Evolutionary conservation across 23 red algal species (phyloP), one percentile per base, ranked within the genome.

Genomic region (Cyanidioschyzon merolae): DNA sequence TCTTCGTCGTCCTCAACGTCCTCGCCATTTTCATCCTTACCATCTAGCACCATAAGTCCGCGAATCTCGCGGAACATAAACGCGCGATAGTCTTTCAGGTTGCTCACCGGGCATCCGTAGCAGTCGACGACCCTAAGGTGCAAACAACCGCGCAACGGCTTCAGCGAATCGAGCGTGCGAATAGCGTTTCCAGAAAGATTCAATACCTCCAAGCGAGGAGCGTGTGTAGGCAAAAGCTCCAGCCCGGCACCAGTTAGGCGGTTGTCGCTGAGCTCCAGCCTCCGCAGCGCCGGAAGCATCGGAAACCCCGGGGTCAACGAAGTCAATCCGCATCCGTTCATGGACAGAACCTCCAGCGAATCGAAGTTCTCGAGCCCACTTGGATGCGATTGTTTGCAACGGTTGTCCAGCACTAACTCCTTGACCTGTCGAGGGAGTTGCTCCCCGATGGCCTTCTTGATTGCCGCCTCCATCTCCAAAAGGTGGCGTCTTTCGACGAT

Each of bases 181-280:
- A 71, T 71, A 7, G 63, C 63, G 63, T 71, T 71, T 12, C 63
- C 63, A 7, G 63, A 71, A 25, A 71, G 63, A 35, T 71, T 71
- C n/a, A 71, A 27, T 27, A 71, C 63, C 32, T 71, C 63, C 63
- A 71, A 71, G n/a, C 63, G 63, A 7, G 63, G 63, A 7, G 63
- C 63, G 63, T 71, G 63, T 35, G 63, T 32, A 25, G 63, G 16
- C 63, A 71, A 35, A 32, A 32, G 21, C 63, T 71, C 63, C 29
- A 71, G 30, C 12, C 63, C 63, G 29, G 63, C 63, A 35, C 63
- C 63, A 71, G 63, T 27, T 3, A 71, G 63, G n/a, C 63, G 63
- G 63, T 71, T 71, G 32, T 71, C 63, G 63, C 63, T 71, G 12
- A 71, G n/a, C 63, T 71, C 63, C 16, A 71, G 63, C 29, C 63